Evolutionary conservation across 352 stramenopile species (phyloP).

Genomic region (Pythium utonaiense): DNA sequence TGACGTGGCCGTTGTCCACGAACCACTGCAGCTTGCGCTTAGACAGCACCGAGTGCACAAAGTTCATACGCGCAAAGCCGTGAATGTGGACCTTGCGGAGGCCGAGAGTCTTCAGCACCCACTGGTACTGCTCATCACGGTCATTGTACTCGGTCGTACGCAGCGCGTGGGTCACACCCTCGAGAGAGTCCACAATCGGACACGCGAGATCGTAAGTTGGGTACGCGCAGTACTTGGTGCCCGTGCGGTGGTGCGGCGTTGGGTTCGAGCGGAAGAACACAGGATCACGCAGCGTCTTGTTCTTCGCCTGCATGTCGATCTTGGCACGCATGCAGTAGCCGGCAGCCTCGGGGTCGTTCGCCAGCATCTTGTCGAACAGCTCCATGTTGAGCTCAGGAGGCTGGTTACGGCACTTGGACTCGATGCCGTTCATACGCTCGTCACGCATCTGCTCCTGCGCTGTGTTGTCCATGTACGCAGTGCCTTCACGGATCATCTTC

Average conservation of each 20-base stretch:
- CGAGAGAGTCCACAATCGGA: constrained; percentile 98
- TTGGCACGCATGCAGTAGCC: constrained; percentile 90
- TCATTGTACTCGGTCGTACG: constrained; percentile 99
- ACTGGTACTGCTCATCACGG: constrained; percentile 97
- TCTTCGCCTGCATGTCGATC: constrained; percentile 93
- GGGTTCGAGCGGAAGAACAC: constrained; percentile 86
- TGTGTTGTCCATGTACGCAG: constrained; percentile 99
- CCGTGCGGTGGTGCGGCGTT: constrained; percentile 87
- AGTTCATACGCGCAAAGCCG: constrained; percentile 98
- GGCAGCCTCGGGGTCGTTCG: constrained; percentile 77
- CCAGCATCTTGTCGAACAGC: constrained; percentile 97
- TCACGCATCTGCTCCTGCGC: constrained; percentile 96
- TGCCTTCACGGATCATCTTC: constrained; percentile 93
- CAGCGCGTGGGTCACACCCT: constrained; percentile 98
- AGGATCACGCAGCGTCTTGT: constrained; percentile 86
- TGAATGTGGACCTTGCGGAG: constrained; percentile 88
- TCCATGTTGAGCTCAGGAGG: constrained; percentile 81
- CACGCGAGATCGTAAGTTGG: constrained; percentile 99
- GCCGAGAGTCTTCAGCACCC: constrained; percentile 87
- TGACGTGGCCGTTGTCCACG: constrained; percentile 95
- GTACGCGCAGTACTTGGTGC: constrained; percentile 98
- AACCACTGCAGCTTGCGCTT: constrained; percentile 99
- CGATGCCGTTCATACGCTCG: constrained; percentile 92
- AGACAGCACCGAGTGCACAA: constrained; percentile 98
- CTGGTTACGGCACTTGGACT: constrained; percentile 91